Base-by-base conservation (phyloP, 768 basidiomycete genomes). In the Sutorius australiensis region DNA sequence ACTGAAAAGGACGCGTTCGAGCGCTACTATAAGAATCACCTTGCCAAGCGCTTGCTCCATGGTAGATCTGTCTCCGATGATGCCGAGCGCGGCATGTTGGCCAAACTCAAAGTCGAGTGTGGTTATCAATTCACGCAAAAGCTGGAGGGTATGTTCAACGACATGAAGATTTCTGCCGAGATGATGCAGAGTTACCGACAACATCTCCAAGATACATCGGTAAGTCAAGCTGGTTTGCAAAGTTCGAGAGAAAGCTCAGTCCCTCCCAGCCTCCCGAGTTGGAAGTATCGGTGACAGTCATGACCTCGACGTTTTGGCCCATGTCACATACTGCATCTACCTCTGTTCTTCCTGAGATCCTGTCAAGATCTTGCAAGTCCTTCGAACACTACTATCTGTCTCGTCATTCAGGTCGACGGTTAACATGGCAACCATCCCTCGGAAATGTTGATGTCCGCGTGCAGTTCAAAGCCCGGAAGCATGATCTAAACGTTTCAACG, bases 271-370 rank as follows among this genome's bases (percentile, higher is more conserved):
- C 81, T 9, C 86, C 87, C 3, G 76, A 80, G 4, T 78, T 95
- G 58, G 91, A 95, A 37, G 78, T 98, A 34, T 84, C 81, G 1
- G 92, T 98, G 38, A 94, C 79, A 6, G 88, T 99, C 45, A 93
- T 98, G 83, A 98, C 97, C 0, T 90, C 95, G 2, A 95, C 94
- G 4, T 92, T 90, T 69, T 99, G 97, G 97, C 97, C 97, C 0
- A 87, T 86, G 75, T 77, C 86, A 2, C 80, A 86, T 54, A 77
- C 80, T 3, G 70, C 78, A 10, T 73, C 84, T 3, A 64, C 82
- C 0, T 97, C 92, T 61, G 82, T 73, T 5, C 74, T 98, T 37
- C 85, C 93, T 0, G 67, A 78, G 14, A 69, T 78, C 14, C 77
- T 99, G 62, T 66, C 80, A 19, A 78, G 77, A 56, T 77, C 86